phyloP scores from a whole-genome alignment of 2,329 filamentous ascomycete genomes.

The Ilyonectria robusta region DNA sequence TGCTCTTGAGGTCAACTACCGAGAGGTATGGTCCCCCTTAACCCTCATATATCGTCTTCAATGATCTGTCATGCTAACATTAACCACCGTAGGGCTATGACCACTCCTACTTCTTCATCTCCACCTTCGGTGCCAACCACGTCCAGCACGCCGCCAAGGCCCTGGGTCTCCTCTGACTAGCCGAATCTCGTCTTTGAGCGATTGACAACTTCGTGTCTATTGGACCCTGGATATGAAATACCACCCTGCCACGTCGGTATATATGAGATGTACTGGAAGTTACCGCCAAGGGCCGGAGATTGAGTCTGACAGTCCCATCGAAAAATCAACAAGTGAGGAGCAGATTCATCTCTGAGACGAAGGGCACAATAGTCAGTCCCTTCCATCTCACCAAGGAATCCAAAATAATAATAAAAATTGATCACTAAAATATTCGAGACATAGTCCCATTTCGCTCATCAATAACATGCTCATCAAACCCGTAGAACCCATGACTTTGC shows the following conservation, averaged over 20 bases:
- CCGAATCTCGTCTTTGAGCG: constrained; percentile 24
- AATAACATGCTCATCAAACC: constrained; percentile 26
- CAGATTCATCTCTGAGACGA: constrained; percentile 5
- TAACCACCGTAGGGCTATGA: constrained; percentile 78
- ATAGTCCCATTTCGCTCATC: constrained; percentile 30
- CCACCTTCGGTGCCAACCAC: constrained; percentile 90
- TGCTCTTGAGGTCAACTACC: constrained; percentile 85
- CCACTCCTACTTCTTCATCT: constrained; percentile 98
- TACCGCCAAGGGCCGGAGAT: neutral
- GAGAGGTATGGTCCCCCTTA: constrained; percentile 69
- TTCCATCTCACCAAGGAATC: constrained; percentile 12
- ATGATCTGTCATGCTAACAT: constrained; percentile 5
- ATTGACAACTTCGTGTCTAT: neutral
- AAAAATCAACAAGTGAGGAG: constrained; percentile 1
- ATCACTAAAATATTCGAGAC: constrained; percentile 18
- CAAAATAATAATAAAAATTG: constrained; percentile 37
- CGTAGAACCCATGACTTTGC: constrained; percentile 23
- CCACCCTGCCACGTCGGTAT: neutral
- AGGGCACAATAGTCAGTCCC: neutral
- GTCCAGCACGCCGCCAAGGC: constrained; percentile 93
- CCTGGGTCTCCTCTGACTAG: constrained; percentile 61
- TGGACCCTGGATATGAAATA: neutral
- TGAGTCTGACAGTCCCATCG: neutral
- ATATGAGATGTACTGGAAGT: constrained; percentile 3
- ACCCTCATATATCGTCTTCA: neutral